Percentiles rank a stretch among this genome's conserved stretches.
Conservation (phyloP, 2,329 filamentous ascomycete species). For the Aspergillus brasiliensis region DNA sequence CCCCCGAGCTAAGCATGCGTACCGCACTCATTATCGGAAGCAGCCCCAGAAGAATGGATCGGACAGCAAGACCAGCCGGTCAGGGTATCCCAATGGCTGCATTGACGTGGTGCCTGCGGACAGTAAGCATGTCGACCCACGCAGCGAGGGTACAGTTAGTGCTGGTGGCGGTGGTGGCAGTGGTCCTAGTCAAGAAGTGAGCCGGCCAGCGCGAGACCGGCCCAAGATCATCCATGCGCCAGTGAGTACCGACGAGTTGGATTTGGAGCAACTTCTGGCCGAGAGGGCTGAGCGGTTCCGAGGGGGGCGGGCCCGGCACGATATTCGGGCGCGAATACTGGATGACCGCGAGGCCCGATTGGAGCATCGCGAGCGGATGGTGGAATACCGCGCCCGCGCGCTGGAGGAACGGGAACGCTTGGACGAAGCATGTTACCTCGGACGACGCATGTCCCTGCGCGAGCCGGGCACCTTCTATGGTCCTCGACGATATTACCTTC, state of each 20-base stretch:
- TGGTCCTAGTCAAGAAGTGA: constrained; percentile 11
- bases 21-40: constrained; percentile 33
- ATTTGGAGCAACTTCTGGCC: constrained; percentile 10
- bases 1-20: constrained; percentile 20
- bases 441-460: constrained; percentile 20
- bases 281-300: constrained; percentile 7
- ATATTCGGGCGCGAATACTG: constrained; percentile 31
- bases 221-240: constrained; percentile 23
- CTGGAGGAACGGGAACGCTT: constrained; percentile 25
- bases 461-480: constrained; percentile 18
- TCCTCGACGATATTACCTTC: constrained; percentile 16
- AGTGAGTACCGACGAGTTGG: constrained; percentile 16
- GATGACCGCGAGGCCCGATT: constrained; percentile 30
- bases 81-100: constrained; percentile 18
- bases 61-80: constrained; percentile 10
- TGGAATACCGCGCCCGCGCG: constrained; percentile 23
- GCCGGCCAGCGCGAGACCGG: constrained; percentile 21
- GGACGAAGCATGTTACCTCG: constrained; percentile 14
- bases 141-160: constrained; percentile 5
- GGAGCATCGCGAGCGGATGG: constrained; percentile 26
- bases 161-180: background rate
- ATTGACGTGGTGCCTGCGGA: constrained; percentile 30
- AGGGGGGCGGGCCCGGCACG: constrained; percentile 21
- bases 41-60: constrained; percentile 14
- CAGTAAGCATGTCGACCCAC: constrained; percentile 16